Conservation (phyloP, 331 rosid species). For the Saraca asoca region DNA sequence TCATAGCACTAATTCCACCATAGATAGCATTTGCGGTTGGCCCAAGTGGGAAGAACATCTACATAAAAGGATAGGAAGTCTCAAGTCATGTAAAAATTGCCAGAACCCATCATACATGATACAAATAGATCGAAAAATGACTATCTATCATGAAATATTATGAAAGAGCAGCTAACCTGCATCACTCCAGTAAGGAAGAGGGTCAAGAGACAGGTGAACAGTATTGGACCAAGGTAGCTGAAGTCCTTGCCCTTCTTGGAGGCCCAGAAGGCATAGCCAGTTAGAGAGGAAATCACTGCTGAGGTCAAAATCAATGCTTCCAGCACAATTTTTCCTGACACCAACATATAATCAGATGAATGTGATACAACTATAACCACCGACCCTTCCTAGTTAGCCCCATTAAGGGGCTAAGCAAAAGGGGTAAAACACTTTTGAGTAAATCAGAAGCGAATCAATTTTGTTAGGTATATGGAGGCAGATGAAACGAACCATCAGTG, state of each 20-base stretch:
- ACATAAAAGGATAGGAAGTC: slow-evolving; percentile 22
- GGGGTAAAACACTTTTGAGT: no score
- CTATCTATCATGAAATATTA: not conserved
- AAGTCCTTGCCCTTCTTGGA: slow-evolving; percentile 98
- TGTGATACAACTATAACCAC: not conserved
- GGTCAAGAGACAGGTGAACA: slow-evolving; percentile 75
- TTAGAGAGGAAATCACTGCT: slow-evolving; percentile 75
- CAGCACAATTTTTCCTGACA: slow-evolving; percentile 83
- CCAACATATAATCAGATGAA: slow-evolving; percentile 8
- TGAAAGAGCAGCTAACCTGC: slow-evolving; percentile 57
- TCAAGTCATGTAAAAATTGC: slow-evolving; percentile 31
- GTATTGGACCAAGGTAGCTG: slow-evolving; percentile 86
- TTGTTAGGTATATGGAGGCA: not conserved
- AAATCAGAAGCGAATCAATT: not conserved
- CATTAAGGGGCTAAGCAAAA: no score
- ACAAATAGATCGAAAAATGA: not conserved
- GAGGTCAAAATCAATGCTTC: slow-evolving; percentile 93
- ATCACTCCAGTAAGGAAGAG: slow-evolving; percentile 71
- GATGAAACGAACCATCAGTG: slow-evolving; percentile 57
- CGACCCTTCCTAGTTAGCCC: not conserved
- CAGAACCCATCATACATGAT: not conserved
- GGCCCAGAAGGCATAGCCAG: slow-evolving; percentile 95
- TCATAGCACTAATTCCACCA: slow-evolving; percentile 78
- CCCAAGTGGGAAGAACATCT: slow-evolving; percentile 93
- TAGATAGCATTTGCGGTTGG: slow-evolving; percentile 66